A percentile compares a stretch with the other conserved stretches of the same genome.
phyloP scores from a whole-genome alignment of 1,139 yeast genomes.

The Sugiyamaella paludigena region DNA sequence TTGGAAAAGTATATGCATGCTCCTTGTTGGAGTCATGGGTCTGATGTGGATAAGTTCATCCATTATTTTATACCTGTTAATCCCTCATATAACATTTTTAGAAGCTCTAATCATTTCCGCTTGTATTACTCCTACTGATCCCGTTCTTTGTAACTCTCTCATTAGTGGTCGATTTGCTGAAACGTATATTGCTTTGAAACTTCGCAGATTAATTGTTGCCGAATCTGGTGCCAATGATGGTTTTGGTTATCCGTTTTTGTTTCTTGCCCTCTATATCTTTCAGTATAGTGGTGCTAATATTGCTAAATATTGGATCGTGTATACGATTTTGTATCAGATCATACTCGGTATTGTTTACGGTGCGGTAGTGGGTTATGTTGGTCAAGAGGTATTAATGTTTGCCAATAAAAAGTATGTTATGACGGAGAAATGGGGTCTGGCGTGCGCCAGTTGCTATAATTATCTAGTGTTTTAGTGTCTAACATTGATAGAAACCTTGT shows the following conservation, averaged over 20 bases:
- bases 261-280: slow-evolving; percentile 37
- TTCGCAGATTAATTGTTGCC: slow-evolving; percentile 39
- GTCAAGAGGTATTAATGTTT: slow-evolving; percentile 31
- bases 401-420: slow-evolving; percentile 25
- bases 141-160: slow-evolving; percentile 45
- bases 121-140: slow-evolving; percentile 48
- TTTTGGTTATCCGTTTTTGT: slow-evolving; percentile 42
- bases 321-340: slow-evolving; percentile 40
- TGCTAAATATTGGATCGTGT: slow-evolving; percentile 39
- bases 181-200: slow-evolving; percentile 33
- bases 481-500: slow-evolving; percentile 24
- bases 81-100: slow-evolving; percentile 36
- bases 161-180: slow-evolving; percentile 46
- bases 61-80: slow-evolving; percentile 37
- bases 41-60: slow-evolving; percentile 44
- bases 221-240: slow-evolving; percentile 46
- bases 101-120: slow-evolving; percentile 43
- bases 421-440: too few species aligned
- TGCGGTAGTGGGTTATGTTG: slow-evolving; percentile 35
- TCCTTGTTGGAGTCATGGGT: slow-evolving; percentile 44
- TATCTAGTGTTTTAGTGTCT: too few species aligned
- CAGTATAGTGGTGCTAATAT: slow-evolving; percentile 32
- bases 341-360: slow-evolving; percentile 38
- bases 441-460: too few species aligned
- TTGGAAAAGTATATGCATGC: slow-evolving; percentile 36